A percentile compares a stretch with the other conserved stretches of the same genome.
Conservation (phyloP, 2,329 filamentous ascomycete species). For the Nigrospora oryzae region DNA sequence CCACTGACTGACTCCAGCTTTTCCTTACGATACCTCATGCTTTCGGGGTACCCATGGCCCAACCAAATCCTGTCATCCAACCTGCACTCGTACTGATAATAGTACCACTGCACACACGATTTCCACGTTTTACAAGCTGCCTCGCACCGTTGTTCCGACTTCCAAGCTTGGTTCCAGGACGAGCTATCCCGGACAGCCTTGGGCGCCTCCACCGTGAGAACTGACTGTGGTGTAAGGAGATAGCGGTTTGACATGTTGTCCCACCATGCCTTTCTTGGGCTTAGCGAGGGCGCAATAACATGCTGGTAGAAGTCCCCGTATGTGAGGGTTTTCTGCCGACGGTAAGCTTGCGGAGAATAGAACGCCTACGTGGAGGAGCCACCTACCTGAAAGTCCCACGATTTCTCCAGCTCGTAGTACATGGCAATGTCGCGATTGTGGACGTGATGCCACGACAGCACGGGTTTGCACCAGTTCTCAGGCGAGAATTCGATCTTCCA, state of each 20-base stretch:
- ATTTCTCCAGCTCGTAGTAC: background rate
- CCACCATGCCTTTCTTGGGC: background rate
- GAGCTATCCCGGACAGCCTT: background rate
- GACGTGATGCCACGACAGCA: background rate
- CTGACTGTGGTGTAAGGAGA: background rate
- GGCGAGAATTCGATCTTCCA: background rate
- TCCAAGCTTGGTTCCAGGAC: background rate
- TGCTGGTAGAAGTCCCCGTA: background rate
- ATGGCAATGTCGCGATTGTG: background rate
- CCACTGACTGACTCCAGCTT: background rate
- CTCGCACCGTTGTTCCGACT: background rate
- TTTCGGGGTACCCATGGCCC: background rate
- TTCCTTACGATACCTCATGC: background rate
- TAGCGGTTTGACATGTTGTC: background rate
- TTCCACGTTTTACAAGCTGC: background rate
- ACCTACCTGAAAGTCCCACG: background rate
- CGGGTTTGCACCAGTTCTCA: background rate
- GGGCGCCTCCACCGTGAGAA: background rate
- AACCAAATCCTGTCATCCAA: background rate
- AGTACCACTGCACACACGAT: background rate
- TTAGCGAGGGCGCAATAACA: background rate
- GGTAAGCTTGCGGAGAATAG: background rate
- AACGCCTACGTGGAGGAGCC: background rate
- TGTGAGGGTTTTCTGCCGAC: background rate
- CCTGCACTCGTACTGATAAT: background rate